Evolutionary conservation across 23 red algal species (phyloP), one percentile per base, ranked within the genome.

Genomic region (Agarophyton chilense): DNA sequence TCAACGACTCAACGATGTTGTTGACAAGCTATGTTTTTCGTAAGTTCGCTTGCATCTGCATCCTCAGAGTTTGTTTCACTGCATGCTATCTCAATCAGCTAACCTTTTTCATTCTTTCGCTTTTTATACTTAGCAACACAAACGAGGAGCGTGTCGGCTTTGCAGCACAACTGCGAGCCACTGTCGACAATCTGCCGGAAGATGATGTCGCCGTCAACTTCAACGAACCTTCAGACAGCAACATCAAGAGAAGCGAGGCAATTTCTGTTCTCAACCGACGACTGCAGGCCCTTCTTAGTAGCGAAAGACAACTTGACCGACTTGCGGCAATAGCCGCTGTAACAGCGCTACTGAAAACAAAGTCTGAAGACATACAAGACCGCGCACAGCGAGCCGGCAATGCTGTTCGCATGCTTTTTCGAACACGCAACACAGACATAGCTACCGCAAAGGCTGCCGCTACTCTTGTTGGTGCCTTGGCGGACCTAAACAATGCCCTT

Each of bases 321-420:
- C 83, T 98, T 43, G 92, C 93, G 4, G 96, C 90, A 24, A 90
- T 98, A 28, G 88, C 90, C 5, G 93, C 89, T 29, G 82, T 98
- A 17, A 70, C 80, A 46, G 96, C 79, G 21, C 62, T 98, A 3
- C 68, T 98, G 29, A 78, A 77, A 10, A 86, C 90, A 25, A 71
- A 79, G 33, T 91, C 93, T 29, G 96, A 98, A 78, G 71, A 65
- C 10, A 95, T 95, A 45, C 93, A 92, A 49, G 81, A 83, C 58
- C 92, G 92, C 43, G 86, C 94, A 6, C 96, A 98, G 70, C 92
- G 96, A 25, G 85, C 96, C 2, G 84, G 87, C 38, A 98, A 98
- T 51, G 96, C 93, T 21, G 79, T 98, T 39, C 96, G 96, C 8
- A 73, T 88, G 22, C 47, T 98, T 11, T 90, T 98, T 83, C 51